phyloP scores from a whole-genome alignment of 2,329 filamentous ascomycete genomes.

The Fonsecaea erecta region DNA sequence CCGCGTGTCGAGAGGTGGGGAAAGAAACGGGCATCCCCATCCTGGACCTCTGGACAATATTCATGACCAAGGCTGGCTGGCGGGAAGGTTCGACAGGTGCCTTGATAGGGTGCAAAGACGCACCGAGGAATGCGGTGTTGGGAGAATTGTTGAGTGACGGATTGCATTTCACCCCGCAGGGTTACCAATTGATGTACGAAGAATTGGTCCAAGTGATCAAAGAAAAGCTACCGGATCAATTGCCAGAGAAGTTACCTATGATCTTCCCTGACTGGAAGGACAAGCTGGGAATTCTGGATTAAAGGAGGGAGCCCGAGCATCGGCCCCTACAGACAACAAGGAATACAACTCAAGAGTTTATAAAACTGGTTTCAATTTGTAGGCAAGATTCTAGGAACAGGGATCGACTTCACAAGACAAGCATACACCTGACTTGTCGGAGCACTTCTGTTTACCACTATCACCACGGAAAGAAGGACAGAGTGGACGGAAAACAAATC shows the following conservation, averaged over 20 bases:
- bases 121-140: conserved; percentile 59
- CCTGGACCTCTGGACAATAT: conserved; percentile 77
- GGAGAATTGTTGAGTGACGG: conserved; percentile 45
- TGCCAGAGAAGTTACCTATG: conserved; percentile 57
- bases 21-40: conserved; percentile 62
- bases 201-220: conserved; percentile 59
- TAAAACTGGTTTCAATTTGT: conserved; percentile 25
- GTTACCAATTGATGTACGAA: conserved; percentile 61
- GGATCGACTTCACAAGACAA: conserved; percentile 14
- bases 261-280: conserved; percentile 59
- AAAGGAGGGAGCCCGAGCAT: not conserved
- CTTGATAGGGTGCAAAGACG: conserved; percentile 61
- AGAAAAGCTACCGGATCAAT: conserved; percentile 59
- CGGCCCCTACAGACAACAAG: not conserved
- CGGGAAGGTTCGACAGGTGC: conserved; percentile 49
- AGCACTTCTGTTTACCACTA: conserved; percentile 12
- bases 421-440: conserved; percentile 10
- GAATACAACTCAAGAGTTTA: not conserved
- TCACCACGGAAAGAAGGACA: conserved; percentile 12
- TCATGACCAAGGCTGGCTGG: conserved; percentile 70
- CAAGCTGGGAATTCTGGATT: conserved; percentile 18
- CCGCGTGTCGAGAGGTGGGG: conserved; percentile 68
- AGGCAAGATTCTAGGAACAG: conserved; percentile 27
- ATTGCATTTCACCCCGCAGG: conserved; percentile 62
- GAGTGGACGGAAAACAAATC: conserved; percentile 25